Percentiles rank a stretch among this genome's conserved stretches.
phyloP scores from a whole-genome alignment of 2,329 filamentous ascomycete species.

The Dryadomyces sulphureus region DNA sequence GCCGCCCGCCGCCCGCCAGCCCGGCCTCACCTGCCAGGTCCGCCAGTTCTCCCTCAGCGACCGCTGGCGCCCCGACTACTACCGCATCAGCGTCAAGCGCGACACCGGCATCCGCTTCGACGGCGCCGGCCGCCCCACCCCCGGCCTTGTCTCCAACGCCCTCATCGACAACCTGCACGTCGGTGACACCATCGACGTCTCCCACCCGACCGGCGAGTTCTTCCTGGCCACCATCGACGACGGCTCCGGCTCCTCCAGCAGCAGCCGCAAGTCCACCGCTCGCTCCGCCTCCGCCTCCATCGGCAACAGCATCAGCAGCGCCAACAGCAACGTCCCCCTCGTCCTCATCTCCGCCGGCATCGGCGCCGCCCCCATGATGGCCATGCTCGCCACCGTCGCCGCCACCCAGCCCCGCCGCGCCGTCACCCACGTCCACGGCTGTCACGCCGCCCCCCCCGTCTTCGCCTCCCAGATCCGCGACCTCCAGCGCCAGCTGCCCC shows the following conservation, averaged over 20 bases:
- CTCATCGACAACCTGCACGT: constrained; percentile 46
- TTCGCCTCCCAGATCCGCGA: constrained; percentile 37
- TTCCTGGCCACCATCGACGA: constrained; percentile 34
- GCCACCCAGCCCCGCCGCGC: constrained; percentile 29
- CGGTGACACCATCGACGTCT: constrained; percentile 49
- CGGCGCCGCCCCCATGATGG: constrained; percentile 43
- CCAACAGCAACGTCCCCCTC: constrained; percentile 27
- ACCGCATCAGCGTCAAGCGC: constrained; percentile 58
- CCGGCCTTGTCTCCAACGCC: constrained; percentile 55
- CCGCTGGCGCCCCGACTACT: constrained; percentile 37
- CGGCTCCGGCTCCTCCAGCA: constrained; percentile 30
- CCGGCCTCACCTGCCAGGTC: constrained; percentile 31
- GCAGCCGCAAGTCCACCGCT: not conserved
- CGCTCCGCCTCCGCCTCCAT: constrained; percentile 11
- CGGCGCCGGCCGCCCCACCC: constrained; percentile 27
- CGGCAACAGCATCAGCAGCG: constrained; percentile 13
- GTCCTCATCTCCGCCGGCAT: constrained; percentile 49
- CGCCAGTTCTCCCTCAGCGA: constrained; percentile 63
- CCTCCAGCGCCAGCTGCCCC: constrained; percentile 21
- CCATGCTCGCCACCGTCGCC: constrained; percentile 42
- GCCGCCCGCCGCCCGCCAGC: constrained; percentile 16
- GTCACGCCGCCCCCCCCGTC: constrained; percentile 31
- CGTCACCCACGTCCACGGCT: constrained; percentile 45
- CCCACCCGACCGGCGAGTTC: constrained; percentile 52
- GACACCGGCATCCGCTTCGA: constrained; percentile 37